Evolutionary conservation across 345 rosid species (phyloP).

Genomic region (Dipteronia sinensis): DNA sequence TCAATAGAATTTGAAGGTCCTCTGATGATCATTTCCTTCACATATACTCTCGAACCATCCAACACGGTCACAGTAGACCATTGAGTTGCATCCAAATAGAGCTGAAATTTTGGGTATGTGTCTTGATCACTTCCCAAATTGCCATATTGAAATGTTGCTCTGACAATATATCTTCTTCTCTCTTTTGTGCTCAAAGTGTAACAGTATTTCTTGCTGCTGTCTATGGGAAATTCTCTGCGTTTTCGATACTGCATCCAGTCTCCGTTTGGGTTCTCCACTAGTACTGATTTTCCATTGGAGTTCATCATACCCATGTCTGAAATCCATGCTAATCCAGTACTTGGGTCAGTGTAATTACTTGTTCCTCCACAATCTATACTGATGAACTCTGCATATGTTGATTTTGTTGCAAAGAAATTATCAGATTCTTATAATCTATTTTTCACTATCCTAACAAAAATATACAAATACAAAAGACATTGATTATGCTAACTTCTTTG

Average conservation of each 20-base stretch:
- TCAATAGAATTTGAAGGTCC: slow-evolving; percentile 75
- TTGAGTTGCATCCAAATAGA: slow-evolving; percentile 82
- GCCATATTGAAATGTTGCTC: slow-evolving; percentile 87
- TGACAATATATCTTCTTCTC: slow-evolving; percentile 84
- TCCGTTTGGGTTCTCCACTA: slow-evolving; percentile 40
- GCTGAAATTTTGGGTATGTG: slow-evolving; percentile 78
- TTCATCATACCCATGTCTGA: slow-evolving; percentile 69
- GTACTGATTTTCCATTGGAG: slow-evolving; percentile 45
- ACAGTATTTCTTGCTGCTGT: slow-evolving; percentile 73
- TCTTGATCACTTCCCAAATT: slow-evolving; percentile 48
- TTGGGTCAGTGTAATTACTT: slow-evolving; percentile 64
- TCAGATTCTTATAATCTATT: background rate
- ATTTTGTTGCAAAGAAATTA: background rate
- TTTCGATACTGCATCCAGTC: slow-evolving; percentile 49
- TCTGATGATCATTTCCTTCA: slow-evolving; percentile 78
- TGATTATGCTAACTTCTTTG: background rate
- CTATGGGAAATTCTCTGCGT: slow-evolving; percentile 81
- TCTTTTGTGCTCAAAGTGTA: slow-evolving; percentile 65
- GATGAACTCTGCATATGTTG: slow-evolving; percentile 61
- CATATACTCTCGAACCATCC: slow-evolving; percentile 72
- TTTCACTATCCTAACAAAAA: background rate
- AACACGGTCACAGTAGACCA: slow-evolving; percentile 84
- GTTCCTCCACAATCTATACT: slow-evolving; percentile 93
- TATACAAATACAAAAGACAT: background rate
- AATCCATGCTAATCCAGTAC: slow-evolving; percentile 80